A percentile compares a stretch with the other conserved stretches of the same genome.
Evolutionary conservation across 2,329 filamentous ascomycete genomes (phyloP).

Genomic region (Fusarium penzigii): DNA sequence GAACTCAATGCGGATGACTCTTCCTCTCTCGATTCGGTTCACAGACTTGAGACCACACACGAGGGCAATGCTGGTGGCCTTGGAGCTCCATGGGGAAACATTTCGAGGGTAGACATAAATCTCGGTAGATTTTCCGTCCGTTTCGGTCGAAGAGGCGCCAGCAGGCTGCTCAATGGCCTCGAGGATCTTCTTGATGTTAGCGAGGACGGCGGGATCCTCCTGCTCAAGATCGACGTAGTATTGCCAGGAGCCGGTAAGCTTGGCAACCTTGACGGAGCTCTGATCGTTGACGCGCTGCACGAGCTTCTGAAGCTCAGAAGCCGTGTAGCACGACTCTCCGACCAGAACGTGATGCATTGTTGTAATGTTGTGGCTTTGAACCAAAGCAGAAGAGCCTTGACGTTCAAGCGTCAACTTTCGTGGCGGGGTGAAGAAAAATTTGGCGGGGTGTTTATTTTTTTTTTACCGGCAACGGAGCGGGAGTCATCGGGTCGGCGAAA

Average conservation of each 20-base stretch:
- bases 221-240: conserved; percentile 67
- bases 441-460: conserved; percentile 29
- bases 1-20: conserved; percentile 71
- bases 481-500: conserved; percentile 17
- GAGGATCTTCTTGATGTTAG: conserved; percentile 49
- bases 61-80: conserved; percentile 89
- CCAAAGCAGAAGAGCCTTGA: conserved; percentile 30
- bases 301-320: conserved; percentile 46
- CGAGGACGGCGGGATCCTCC: conserved; percentile 36
- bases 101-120: conserved; percentile 80
- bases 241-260: conserved; percentile 56
- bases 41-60: conserved; percentile 80
- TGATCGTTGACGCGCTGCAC: conserved; percentile 46
- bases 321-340: conserved; percentile 52
- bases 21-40: conserved; percentile 82
- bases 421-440: conserved; percentile 22
- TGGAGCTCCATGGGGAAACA: conserved; percentile 96
- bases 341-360: conserved; percentile 41
- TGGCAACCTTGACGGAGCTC: conserved; percentile 46
- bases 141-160: conserved; percentile 28
- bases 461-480: conserved; percentile 13
- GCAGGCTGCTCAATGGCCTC: conserved; percentile 38
- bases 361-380: conserved; percentile 24
- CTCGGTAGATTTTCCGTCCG: conserved; percentile 50
- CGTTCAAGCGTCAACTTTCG: conserved; percentile 18